These are phyloP conservation scores for Phialophora expanda DNA, from an alignment of 2,329 filamentous ascomycete species.

Conservation along the genomic window DNA sequence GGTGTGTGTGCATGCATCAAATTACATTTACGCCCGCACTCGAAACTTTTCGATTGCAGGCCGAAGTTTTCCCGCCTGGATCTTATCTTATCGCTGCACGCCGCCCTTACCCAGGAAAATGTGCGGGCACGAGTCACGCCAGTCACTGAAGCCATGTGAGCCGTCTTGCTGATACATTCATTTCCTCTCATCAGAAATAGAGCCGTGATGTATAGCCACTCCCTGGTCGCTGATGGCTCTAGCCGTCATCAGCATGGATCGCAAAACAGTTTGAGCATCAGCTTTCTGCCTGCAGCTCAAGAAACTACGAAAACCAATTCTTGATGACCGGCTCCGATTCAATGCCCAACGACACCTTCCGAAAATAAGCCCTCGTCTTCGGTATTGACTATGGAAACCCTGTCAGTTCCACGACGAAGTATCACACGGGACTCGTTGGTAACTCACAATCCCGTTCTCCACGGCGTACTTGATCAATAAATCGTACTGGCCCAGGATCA, in stretches of 20 bases:
- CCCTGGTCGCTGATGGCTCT: not conserved
- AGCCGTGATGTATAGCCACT: not conserved
- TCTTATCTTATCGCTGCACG: not conserved
- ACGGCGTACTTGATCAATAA: slow-evolving; percentile 49
- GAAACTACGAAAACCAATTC: slow-evolving; percentile 33
- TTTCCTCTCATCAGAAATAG: not conserved
- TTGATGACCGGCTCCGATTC: slow-evolving; percentile 33
- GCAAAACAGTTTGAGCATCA: not conserved
- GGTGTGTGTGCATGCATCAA: not conserved
- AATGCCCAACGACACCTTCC: slow-evolving; percentile 35
- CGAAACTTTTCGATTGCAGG: slow-evolving; percentile 14
- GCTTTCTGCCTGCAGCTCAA: not conserved
- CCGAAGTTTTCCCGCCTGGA: slow-evolving; percentile 15
- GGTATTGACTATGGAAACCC: slow-evolving; percentile 31
- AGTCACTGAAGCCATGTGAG: not conserved
- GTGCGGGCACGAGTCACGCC: not conserved
- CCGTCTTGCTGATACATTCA: not conserved
- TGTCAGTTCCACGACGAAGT: slow-evolving; percentile 1
- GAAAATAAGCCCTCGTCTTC: slow-evolving; percentile 37
- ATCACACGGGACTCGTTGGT: not conserved
- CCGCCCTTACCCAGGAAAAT: not conserved
- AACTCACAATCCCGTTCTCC: slow-evolving; percentile 46
- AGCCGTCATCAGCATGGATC: not conserved
- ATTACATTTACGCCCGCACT: not conserved
- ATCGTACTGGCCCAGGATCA: slow-evolving; percentile 28